Evolutionary conservation across 441 rosid species (phyloP).

Genomic region (Eutrema salsugineum): DNA sequence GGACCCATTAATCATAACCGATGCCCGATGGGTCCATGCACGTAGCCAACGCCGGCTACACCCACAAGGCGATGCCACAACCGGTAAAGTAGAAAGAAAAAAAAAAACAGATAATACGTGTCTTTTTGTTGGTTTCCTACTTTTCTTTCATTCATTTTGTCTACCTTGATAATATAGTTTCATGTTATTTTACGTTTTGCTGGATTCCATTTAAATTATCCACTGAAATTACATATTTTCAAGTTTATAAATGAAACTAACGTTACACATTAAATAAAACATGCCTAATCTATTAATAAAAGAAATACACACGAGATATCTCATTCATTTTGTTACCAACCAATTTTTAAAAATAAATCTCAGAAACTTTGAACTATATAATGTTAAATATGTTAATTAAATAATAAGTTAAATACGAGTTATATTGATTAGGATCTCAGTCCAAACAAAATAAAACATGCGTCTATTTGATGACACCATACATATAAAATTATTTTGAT

Average conservation of each 20-base stretch:
- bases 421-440: not conserved
- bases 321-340: not conserved
- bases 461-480: not conserved
- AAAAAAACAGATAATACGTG: constrained; percentile 1
- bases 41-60: constrained; percentile 13
- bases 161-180: too few relatives aligned
- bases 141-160: not conserved
- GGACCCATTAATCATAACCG: not conserved
- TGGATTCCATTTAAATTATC: not conserved
- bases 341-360: not conserved
- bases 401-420: too few relatives aligned
- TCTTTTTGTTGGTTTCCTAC: not conserved
- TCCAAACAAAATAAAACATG: not conserved
- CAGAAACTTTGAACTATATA: not conserved
- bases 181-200: not conserved
- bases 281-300: not conserved
- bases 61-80: not conserved
- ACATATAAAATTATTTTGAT: not conserved
- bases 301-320: not conserved
- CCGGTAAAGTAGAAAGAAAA: not conserved
- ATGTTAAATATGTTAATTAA: too few relatives aligned
- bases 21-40: constrained; percentile 24
- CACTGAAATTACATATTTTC: not conserved
- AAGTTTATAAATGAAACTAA: not conserved
- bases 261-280: not conserved